Percentiles rank a stretch among this genome's conserved stretches.
Evolutionary conservation across 805 yeast species (phyloP).

Genomic region (Monosporozyma unispora): DNA sequence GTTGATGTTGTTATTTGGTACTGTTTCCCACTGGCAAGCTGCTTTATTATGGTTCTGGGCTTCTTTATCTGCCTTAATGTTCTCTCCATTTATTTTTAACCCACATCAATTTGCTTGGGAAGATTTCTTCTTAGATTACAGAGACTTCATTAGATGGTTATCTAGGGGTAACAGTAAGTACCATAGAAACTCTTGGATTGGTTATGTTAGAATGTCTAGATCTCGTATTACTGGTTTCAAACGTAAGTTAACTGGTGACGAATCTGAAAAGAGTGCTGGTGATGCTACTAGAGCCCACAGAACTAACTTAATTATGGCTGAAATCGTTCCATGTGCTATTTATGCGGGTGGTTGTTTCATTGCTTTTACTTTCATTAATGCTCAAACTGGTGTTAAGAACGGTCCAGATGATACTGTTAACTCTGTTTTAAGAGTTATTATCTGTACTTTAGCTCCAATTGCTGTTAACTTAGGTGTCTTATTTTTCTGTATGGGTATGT

Average conservation of each 20-base stretch:
- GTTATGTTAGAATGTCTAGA: slow-evolving; percentile 72
- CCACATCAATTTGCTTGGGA: slow-evolving; percentile 97
- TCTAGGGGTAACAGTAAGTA: slow-evolving; percentile 85
- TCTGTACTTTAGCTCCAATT: slow-evolving; percentile 86
- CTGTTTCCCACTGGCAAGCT: slow-evolving; percentile 82
- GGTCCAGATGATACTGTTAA: slow-evolving; percentile 46
- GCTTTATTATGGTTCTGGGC: slow-evolving; percentile 97
- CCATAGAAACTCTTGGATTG: slow-evolving; percentile 87
- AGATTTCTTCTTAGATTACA: slow-evolving; percentile 92
- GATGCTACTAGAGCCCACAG: slow-evolving; percentile 78
- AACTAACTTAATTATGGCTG: slow-evolving; percentile 61
- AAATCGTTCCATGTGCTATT: slow-evolving; percentile 58
- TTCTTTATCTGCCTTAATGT: slow-evolving; percentile 73
- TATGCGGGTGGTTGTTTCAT: slow-evolving; percentile 74
- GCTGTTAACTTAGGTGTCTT: slow-evolving; percentile 82
- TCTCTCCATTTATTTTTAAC: slow-evolving; percentile 91
- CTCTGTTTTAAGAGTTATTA: slow-evolving; percentile 60
- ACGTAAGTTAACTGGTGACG: slow-evolving; percentile 61
- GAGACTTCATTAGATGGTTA: slow-evolving; percentile 85
- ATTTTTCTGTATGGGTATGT: slow-evolving; percentile 64
- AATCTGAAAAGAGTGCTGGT: slow-evolving; percentile 76
- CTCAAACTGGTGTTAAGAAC: slow-evolving; percentile 70
- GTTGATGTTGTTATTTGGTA: slow-evolving; percentile 63
- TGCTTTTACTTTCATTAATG: slow-evolving; percentile 74
- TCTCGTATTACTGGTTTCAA: slow-evolving; percentile 82